phyloP scores from a whole-genome alignment of 225 moss, liverwort and hornwort species.

The Pleurozium schreberi region DNA sequence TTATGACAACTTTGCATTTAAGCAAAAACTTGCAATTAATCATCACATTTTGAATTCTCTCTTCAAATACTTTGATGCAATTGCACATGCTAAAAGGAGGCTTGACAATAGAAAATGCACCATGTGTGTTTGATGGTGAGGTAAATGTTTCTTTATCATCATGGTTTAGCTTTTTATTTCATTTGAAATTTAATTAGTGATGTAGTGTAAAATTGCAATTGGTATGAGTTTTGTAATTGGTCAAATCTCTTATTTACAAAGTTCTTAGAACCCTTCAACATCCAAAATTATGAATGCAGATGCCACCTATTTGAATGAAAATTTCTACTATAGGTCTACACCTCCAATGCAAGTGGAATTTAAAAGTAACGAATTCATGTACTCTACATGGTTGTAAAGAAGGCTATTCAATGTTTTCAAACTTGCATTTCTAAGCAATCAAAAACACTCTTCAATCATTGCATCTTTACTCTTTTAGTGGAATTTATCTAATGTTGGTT shows the following conservation, averaged over 20 bases:
- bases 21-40: neutral
- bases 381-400: neutral
- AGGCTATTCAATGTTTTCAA: neutral
- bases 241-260: neutral
- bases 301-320: neutral
- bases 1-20: too few relatives aligned
- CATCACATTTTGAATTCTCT: neutral
- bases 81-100: neutral
- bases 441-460: neutral
- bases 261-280: rapidly evolving
- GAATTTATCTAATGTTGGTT: neutral
- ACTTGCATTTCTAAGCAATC: neutral
- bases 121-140: neutral
- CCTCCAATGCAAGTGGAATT: neutral
- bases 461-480: too few relatives aligned
- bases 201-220: neutral
- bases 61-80: neutral
- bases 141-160: neutral
- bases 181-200: neutral
- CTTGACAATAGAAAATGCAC: neutral
- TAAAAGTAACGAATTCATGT: neutral
- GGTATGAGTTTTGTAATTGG: neutral
- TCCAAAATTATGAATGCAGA: neutral
- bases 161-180: too few relatives aligned
- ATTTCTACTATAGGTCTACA: rapidly evolving